A percentile compares a stretch with the other conserved stretches of the same genome.
Conservation (phyloP, 768 basidiomycete species). For the Harrya chromipes region DNA sequence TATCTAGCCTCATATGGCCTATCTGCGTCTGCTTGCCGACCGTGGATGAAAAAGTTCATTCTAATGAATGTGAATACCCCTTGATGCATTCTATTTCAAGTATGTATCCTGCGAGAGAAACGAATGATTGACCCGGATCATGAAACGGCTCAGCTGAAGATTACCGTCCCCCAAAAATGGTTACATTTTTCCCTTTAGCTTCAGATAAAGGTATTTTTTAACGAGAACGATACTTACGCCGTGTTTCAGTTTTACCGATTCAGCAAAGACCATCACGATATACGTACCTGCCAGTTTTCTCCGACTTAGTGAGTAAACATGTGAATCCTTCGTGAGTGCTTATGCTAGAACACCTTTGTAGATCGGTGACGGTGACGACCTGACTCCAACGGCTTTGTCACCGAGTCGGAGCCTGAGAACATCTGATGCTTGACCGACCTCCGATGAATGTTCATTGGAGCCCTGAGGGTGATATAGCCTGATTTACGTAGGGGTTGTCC, state of each 20-base stretch:
- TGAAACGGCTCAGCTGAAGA: background rate
- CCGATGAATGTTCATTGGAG: no score
- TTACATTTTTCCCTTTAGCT: constrained; percentile 2
- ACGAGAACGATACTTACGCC: background rate
- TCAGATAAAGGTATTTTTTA: background rate
- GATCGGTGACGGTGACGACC: no score
- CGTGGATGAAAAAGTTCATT: background rate
- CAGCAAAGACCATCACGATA: background rate
- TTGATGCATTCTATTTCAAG: background rate
- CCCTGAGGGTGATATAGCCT: no score
- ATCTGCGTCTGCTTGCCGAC: constrained; percentile 1
- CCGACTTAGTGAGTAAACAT: background rate
- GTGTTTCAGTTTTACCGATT: background rate
- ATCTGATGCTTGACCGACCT: no score
- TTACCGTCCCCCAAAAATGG: background rate
- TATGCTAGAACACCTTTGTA: no score
- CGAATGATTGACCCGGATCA: background rate
- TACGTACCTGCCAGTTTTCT: background rate
- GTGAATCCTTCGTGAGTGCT: background rate
- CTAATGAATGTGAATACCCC: constrained; percentile 7
- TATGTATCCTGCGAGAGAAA: background rate
- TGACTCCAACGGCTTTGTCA: no score
- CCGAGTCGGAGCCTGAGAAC: no score
- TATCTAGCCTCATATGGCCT: constrained; percentile 7
- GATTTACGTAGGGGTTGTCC: no score